Base-by-base conservation (phyloP, 2,329 filamentous ascomycete species). In the Monosporascus sp. region DNA sequence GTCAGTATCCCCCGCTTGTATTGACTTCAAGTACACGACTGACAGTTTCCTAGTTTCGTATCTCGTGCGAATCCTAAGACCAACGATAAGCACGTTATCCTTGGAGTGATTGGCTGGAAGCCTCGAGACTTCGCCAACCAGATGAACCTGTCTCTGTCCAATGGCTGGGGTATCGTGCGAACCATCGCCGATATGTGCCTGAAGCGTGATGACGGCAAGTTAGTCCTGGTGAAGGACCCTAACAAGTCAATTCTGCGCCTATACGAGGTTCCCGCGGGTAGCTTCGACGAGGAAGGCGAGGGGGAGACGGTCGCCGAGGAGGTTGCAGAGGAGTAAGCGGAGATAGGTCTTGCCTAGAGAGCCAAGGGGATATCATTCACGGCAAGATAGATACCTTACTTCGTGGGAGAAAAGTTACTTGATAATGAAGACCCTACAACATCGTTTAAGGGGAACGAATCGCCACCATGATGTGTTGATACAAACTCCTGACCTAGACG, bases 141-240 rank as follows among this genome's bases (percentile, higher is more conserved):
- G 80, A 99, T 99, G 94, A 97, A 97, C 77, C 75, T 99, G 66
- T 95, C 92, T 66, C 82, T 97, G 53, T 89, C 88, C 75, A 99
- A 99, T 75, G 94, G 94, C 58, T 99, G 94, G 94, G 94, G 94
- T 72, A 97, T 99, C 61, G 94, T 99, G 55, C 90, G 94, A 61
- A 99, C 94, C 49, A 97, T 99, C 67, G 90, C 90, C 64, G 94
- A 99, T 74, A 95, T 97, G 88, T 88, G 87, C 65, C 81, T 91
- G 63, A 83, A 85, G 72, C 83, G 85, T 72, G 80, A 84, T 47
- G 87, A 91, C 63, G 88, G 87, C 72, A 92, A 92, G 76, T 94
- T 89, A 64, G 85, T 94, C 47, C 79, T 88, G 20, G 83, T 87
- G 67, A 88, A 88, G 86, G 94, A 99, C 73, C 94, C 94, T 55